Evolutionary conservation across 441 rosid species (phyloP).

Genomic region (Raphanus hybrid): DNA sequence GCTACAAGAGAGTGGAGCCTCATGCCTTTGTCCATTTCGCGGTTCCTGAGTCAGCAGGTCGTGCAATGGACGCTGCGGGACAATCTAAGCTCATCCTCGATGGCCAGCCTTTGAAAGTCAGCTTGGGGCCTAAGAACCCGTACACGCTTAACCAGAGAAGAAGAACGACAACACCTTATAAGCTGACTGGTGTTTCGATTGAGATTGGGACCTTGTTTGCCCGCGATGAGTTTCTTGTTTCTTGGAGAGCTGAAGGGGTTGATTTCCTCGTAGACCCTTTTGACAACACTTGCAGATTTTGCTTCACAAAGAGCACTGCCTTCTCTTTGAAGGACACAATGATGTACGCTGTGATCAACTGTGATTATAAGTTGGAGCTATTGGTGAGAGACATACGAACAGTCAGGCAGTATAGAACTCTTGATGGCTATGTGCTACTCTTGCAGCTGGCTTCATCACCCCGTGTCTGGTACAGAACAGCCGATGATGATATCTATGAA

Average conservation of each 20-base stretch:
- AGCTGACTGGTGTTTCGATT: neutral
- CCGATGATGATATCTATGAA: slow-evolving; percentile 72
- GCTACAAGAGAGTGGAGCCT: slow-evolving; percentile 2
- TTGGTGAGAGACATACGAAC: slow-evolving; percentile 72
- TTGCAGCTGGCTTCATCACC: slow-evolving; percentile 83
- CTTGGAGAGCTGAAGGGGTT: slow-evolving; percentile 21
- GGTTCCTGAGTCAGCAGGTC: slow-evolving; percentile 1
- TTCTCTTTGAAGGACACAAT: slow-evolving; percentile 65
- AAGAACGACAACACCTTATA: neutral
- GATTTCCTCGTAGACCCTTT: slow-evolving; percentile 89
- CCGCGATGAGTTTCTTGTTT: neutral
- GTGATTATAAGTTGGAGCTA: slow-evolving; percentile 85
- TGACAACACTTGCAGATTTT: slow-evolving; percentile 74
- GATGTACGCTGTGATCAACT: slow-evolving; percentile 68
- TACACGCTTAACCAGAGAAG: slow-evolving; percentile 8
- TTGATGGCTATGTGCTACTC: slow-evolving; percentile 53
- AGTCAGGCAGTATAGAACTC: slow-evolving; percentile 55
- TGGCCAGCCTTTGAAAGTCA: slow-evolving; percentile 1
- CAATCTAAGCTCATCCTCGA: neutral
- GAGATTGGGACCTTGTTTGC: neutral
- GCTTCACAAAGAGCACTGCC: slow-evolving; percentile 69
- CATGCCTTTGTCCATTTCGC: slow-evolving; percentile 5
- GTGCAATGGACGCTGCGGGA: neutral
- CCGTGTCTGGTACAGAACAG: slow-evolving; percentile 81
- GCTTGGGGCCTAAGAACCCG: slow-evolving; percentile 2